Percentiles rank a stretch among this genome's conserved stretches.
These are phyloP conservation scores for Emericellopsis cladophorae DNA, from an alignment of 2,329 filamentous ascomycete species.

Conservation along the genomic window DNA sequence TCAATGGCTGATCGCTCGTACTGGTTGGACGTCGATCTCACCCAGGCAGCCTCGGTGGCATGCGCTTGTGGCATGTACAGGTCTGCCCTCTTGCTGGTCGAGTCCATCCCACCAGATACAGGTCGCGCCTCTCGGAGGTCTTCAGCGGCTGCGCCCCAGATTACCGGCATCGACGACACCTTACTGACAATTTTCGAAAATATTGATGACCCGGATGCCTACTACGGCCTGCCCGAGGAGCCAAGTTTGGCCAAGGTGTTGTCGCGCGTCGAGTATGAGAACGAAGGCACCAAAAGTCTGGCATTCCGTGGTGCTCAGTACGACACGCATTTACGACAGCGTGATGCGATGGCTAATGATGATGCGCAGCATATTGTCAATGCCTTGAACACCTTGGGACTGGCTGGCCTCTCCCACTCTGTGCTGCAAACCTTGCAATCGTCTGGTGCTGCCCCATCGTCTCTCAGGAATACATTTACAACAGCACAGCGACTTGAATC, in stretches of 20 bases:
- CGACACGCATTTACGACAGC: conserved; percentile 65
- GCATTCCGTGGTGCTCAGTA: conserved; percentile 85
- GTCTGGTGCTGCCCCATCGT: conserved; percentile 40
- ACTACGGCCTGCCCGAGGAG: conserved; percentile 78
- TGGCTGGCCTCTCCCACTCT: conserved; percentile 76
- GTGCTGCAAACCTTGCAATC: conserved; percentile 57
- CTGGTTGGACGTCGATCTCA: conserved; percentile 79
- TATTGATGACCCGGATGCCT: conserved; percentile 90
- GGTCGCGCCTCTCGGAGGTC: conserved; percentile 52
- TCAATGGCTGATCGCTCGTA: conserved; percentile 67
- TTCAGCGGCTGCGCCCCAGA: conserved; percentile 34
- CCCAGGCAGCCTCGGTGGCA: conserved; percentile 58
- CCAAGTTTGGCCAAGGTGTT: conserved; percentile 68
- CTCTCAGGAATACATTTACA: conserved; percentile 60
- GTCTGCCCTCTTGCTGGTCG: conserved; percentile 71
- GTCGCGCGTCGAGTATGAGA: conserved; percentile 77
- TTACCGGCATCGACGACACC: conserved; percentile 47
- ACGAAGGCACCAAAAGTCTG: conserved; percentile 73
- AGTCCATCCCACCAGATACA: conserved; percentile 51
- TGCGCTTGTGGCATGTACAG: conserved; percentile 74
- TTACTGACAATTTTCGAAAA: conserved; percentile 78
- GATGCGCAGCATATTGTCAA: conserved; percentile 62
- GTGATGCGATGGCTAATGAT: conserved; percentile 36
- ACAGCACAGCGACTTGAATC: conserved; percentile 75
- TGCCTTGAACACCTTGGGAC: conserved; percentile 67